These are phyloP conservation scores for Prunus kanzakura DNA, from an alignment of 306 rosid genomes.

Conservation along the genomic window DNA sequence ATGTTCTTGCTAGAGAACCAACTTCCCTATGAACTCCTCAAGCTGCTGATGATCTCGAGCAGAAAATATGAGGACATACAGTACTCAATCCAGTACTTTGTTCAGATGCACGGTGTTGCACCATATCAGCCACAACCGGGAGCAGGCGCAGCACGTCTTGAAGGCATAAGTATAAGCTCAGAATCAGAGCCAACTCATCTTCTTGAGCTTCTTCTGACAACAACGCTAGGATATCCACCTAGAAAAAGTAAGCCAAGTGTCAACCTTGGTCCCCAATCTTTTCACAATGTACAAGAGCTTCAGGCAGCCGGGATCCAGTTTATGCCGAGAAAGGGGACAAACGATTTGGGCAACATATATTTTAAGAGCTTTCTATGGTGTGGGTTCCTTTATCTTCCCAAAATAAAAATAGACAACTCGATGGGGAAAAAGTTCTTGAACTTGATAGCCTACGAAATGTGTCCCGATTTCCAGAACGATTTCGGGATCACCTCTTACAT, in stretches of 20 bases:
- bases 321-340: fast-evolving
- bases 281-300: constrained; percentile 4
- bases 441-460: constrained; percentile 16
- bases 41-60: no score
- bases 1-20: no score
- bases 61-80: no score
- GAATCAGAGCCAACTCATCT: background rate
- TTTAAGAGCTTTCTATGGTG: background rate
- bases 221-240: background rate
- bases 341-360: background rate
- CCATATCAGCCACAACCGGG: no score
- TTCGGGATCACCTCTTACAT: constrained; percentile 7
- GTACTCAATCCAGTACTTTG: no score
- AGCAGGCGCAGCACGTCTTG: no score
- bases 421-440: background rate
- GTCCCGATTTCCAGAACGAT: background rate
- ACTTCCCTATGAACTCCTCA: no score
- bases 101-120: no score
- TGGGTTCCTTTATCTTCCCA: constrained; percentile 9
- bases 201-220: background rate
- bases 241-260: no score
- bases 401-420: constrained; percentile 4
- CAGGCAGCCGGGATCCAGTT: constrained; percentile 2
- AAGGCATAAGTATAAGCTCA: no score
- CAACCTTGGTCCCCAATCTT: background rate